Evolutionary conservation across 352 stramenopile genomes (phyloP), one percentile per base, ranked within the genome.

Genomic region (Saprolegnia diclina): DNA sequence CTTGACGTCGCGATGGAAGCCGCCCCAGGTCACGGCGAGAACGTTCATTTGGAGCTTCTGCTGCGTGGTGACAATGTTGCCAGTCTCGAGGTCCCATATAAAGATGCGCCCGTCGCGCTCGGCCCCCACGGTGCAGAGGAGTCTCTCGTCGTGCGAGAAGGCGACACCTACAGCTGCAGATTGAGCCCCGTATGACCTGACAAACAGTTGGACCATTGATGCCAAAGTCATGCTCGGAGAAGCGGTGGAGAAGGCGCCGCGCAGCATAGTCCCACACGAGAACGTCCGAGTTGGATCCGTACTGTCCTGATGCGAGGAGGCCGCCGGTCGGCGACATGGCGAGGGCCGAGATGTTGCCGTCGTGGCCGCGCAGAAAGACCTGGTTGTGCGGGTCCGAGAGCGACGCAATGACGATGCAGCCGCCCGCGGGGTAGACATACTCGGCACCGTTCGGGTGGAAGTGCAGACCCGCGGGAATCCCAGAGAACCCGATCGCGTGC

Each of bases 161-260:
- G 81, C 79, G 5, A 98, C 69, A 11, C 79, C 79, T 38, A 85
- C 79, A 19, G 7, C 6, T 3, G 4, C 2, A 35, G 14, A 21
- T 3, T 52, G 35, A 48, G 40, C 38, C 13, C 7, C 14, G 9
- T 45, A 21, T 19, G n/a, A n/a, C n/a, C n/a, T n/a, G n/a, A n/a
- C n/a, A n/a, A n/a, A n/a, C n/a, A n/a, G n/a, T n/a, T 14, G 22
- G 37, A 66, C 57, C 57, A 32, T 70, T 64, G 55, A 98, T 82
- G n/a, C 88, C 91, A 65, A 80, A 71, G 73, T 98, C 92, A 78
- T 98, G 91, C 70, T 98, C 93, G 2, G 79, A 84, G 21, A 98
- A 76, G 13, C 92, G 74, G 54, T 95, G 96, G 6, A 92, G 69
- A 16, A 94, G 54, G n/a, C 77, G 64, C 54, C 81, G 78, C 38